Base-by-base conservation (phyloP, 495 filamentous ascomycete genomes). In the Podospora pseudopauciseta region DNA sequence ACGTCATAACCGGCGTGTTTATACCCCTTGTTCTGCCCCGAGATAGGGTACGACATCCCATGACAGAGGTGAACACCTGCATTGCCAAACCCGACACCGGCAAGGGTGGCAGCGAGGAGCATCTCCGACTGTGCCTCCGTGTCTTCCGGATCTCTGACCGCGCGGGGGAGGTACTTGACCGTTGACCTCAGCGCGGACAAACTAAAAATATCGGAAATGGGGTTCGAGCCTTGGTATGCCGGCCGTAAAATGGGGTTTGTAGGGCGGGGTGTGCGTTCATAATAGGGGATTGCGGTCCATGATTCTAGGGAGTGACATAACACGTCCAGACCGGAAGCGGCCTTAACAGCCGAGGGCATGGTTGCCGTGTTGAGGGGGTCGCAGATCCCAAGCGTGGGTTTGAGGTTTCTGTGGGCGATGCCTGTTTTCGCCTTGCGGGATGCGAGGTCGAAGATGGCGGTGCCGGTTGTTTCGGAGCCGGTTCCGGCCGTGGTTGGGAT, bases 21-120 rank as follows among this genome's bases (percentile, higher is more conserved):
- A 76, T 98, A 97, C 20, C 89, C 91, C 30, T 7, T 11, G 74
- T 98, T 98, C 75, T 96, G 93, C 53, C 92, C 90, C 27, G 92
- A 94, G 71, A 98, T 95, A 5, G 94, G 94, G 76, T 99, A 99
- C 53, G 88, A 91, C 93, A 98, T 97, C 66, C 94, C 95, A 75
- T 99, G 95, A 80, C 95, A 99, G 5, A 99, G 83, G 80, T 99
- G 95, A 1, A 99, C 95, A 53, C 95, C 95, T 1, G 95, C 95
- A 75, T 99, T 99, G 28, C 95, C 95, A 79, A 98, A 99, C 0
- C 95, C 95, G 2, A 99, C 92, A 16, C 95, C 95, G 0, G 95
- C 95, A 0, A 99, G 81, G 0, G 95, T 98, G 0, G 94, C 92
- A 3, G 95, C 95, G 11, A 98, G 89, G 11, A 98, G 84, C 95